Evolutionary conservation across 2,329 filamentous ascomycete species (phyloP), one percentile per base, ranked within the genome.

Genomic region (Acephala macrosclerotiorum): DNA sequence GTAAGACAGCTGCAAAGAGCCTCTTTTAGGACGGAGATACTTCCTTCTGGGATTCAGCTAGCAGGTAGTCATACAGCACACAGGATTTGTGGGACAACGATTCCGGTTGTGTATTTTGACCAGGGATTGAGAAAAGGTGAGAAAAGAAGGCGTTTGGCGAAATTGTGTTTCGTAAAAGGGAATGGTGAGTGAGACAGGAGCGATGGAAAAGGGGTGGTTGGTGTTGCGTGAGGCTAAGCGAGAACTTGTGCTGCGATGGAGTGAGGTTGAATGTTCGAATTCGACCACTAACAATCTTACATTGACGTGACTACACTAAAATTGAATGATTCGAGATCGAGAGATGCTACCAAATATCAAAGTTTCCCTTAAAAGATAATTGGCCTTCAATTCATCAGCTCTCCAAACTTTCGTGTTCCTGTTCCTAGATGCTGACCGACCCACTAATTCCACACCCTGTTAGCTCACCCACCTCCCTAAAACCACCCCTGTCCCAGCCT

Each of bases 131-230:
- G 36, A 40, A 16, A 3, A 33, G 16, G n/a, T 35, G 55, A 36
- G 7, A 25, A 45, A 16, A 18, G 14, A 49, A 22, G 45, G 20
- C 4, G 45, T 20, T 47, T 47, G 18, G 12, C 18, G n/a, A 22
- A 49, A 2, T 5, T 49, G n/a, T 29, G 20, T 8, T 33, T 25
- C 22, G 35, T 61, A 33, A 22, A 29, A 42, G 55, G 38, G 22
- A 14, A 35, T 22, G 42, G n/a, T 33, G 47, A 16, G 53, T 47
- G 53, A 45, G 40, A 51, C 36, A 18, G 4, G 8, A 47, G 16
- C n/a, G 20, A 22, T 25, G 51, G 33, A 11, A 53, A 33, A 7
- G 9, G 18, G 60, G 26, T 58, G 61, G 61, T 56, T 51, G 60
- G 60, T 58, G 33, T n/a, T 29, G 5, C 40, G 12, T 18, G 9